A percentile compares a stretch with the other conserved stretches of the same genome.
These are phyloP conservation scores for Starmerella ratchasimensis DNA, from an alignment of 805 yeast species.

Conservation along the genomic window DNA sequence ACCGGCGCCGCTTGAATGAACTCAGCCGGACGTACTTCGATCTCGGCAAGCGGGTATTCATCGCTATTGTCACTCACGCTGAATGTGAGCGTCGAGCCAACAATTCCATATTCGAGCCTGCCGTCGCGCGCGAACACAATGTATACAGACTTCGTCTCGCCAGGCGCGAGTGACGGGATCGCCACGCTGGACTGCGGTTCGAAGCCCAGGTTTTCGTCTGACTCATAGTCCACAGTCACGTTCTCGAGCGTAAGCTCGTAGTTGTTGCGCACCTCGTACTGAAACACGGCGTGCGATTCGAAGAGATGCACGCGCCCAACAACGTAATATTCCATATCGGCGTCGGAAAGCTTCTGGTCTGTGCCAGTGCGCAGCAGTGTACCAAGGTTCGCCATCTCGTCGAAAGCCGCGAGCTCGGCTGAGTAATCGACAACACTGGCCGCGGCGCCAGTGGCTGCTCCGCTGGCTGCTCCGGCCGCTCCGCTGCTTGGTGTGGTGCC, in stretches of 20 bases:
- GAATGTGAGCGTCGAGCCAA: constrained; percentile 58
- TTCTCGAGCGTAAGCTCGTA: constrained; percentile 66
- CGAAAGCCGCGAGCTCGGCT: constrained; percentile 53
- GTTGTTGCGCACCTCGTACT: constrained; percentile 76
- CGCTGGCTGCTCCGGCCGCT: constrained; percentile 13
- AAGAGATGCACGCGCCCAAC: constrained; percentile 72
- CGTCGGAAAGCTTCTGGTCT: constrained; percentile 62
- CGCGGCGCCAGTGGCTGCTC: neutral
- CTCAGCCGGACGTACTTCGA: constrained; percentile 66
- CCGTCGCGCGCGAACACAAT: constrained; percentile 58
- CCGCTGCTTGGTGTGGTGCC: constrained; percentile 8
- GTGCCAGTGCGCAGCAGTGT: constrained; percentile 49
- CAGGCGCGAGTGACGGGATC: constrained; percentile 57
- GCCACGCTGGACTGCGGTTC: constrained; percentile 58
- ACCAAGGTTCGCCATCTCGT: constrained; percentile 66
- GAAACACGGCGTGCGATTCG: constrained; percentile 55
- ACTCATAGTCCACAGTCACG: constrained; percentile 40
- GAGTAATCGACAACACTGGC: constrained; percentile 32
- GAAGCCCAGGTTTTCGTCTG: constrained; percentile 43
- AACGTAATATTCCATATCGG: constrained; percentile 86
- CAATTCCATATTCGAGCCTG: constrained; percentile 31
- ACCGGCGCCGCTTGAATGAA: constrained; percentile 64
- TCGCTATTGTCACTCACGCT: constrained; percentile 55
- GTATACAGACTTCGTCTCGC: constrained; percentile 58
- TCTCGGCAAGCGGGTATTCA: constrained; percentile 79